These are phyloP conservation scores for Lepiota brunneoincarnata DNA, from an alignment of 768 basidiomycete species.

Conservation along the genomic window DNA sequence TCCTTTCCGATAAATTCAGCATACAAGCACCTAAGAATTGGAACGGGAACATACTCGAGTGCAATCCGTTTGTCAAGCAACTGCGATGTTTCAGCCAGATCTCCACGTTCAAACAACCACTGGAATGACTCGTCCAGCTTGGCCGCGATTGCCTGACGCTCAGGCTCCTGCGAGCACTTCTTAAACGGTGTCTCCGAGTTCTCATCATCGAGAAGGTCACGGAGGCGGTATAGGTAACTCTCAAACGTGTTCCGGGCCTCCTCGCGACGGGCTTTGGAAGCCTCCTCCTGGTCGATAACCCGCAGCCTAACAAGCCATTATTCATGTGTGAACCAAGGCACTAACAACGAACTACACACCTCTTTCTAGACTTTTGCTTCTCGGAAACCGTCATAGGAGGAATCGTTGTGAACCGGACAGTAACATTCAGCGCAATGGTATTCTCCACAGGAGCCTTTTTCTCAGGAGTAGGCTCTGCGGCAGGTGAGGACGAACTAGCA, in stretches of 20 bases:
- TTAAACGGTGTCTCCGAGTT: slow-evolving; percentile 72
- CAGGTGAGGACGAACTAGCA: slow-evolving; percentile 28
- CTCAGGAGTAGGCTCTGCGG: slow-evolving; percentile 35
- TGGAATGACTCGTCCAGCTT: slow-evolving; percentile 70
- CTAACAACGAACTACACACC: slow-evolving; percentile 43
- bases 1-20: slow-evolving; percentile 35
- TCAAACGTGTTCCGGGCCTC: slow-evolving; percentile 92
- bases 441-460: slow-evolving; percentile 45
- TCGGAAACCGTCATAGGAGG: slow-evolving; percentile 75
- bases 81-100: slow-evolving; percentile 73
- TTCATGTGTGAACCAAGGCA: not conserved
- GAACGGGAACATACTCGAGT: slow-evolving; percentile 74
- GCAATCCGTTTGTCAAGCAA: slow-evolving; percentile 73
- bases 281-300: slow-evolving; percentile 75
- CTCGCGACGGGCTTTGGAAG: slow-evolving; percentile 72
- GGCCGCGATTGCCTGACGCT: slow-evolving; percentile 63
- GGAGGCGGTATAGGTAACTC: slow-evolving; percentile 87
- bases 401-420: slow-evolving; percentile 60
- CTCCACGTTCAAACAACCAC: slow-evolving; percentile 87
- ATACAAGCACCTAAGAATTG: not conserved
- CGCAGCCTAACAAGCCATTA: slow-evolving; percentile 53
- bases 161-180: slow-evolving; percentile 75
- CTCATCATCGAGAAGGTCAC: slow-evolving; percentile 74
- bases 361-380: slow-evolving; percentile 69
- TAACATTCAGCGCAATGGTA: slow-evolving; percentile 67